phyloP scores from a whole-genome alignment of 257 asterid species.

The Przewalskia tangutica region DNA sequence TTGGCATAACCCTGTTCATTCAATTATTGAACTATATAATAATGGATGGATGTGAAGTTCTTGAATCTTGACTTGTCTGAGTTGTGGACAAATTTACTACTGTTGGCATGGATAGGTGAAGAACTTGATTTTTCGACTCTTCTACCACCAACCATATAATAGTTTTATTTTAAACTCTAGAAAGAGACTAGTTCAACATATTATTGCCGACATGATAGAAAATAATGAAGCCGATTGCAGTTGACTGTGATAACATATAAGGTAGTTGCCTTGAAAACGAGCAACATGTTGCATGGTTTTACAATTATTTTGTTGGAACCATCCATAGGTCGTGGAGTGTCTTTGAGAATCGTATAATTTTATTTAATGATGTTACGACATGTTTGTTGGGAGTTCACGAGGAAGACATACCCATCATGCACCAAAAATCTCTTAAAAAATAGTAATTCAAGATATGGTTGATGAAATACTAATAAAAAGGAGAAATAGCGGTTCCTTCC shows the following conservation, averaged over 20 bases:
- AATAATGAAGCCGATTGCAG: constrained; percentile 5
- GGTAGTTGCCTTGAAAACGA: neutral
- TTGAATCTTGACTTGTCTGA: constrained; percentile 3
- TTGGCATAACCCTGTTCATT: neutral
- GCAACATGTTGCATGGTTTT: neutral
- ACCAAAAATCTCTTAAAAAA: neutral
- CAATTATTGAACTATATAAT: neutral
- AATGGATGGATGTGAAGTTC: neutral
- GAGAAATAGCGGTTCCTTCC: neutral
- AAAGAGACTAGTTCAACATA: neutral
- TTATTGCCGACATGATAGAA: constrained; percentile 1
- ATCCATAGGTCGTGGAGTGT: neutral
- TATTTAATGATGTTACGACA: neutral
- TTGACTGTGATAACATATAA: neutral
- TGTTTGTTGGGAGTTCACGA: neutral
- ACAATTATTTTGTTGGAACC: neutral
- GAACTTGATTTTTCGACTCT: neutral
- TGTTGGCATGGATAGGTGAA: neutral
- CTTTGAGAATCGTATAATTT: neutral
- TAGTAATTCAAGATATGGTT: neutral
- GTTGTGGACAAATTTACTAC: neutral
- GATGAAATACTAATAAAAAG: neutral
- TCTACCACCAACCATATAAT: neutral
- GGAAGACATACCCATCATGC: neutral
- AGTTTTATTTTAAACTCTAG: neutral